Evolutionary conservation across 805 yeast genomes (phyloP), one percentile per base, ranked within the genome.

Genomic region (Maudiozyma turicensis): DNA sequence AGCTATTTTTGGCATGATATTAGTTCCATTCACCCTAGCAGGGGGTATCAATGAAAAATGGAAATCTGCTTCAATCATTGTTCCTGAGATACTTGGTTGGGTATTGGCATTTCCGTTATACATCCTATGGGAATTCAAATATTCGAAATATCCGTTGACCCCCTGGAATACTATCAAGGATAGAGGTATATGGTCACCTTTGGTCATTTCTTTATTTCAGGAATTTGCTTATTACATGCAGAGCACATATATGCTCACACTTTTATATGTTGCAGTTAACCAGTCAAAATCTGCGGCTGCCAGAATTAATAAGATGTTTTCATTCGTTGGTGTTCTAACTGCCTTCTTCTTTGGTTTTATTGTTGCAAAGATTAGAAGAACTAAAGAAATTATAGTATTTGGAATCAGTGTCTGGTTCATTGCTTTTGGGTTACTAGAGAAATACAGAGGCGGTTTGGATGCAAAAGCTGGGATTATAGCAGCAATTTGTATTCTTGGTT

Each of bases 21-120:
- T 86, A 50, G 80, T 79, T 29, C 93, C 95, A 26, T 72, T 86
- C 54, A 84, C 93, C 9, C 64, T 86, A 31, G 90, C 90, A 13
- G 90, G 87, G 53, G 89, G 89, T 52, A 60, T 67, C 34, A 43
- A 58, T 1, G 54, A 68, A 2, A 70, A 72, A 48, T 86, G 93
- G 95, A 59, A 68, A 49, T 66, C 69, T 49, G 86, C 76, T 5
- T 65, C 74, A 40, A 73, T 79, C 52, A 77, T 84, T 56, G 88
- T 72, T 1, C 86, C 86, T 3, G 68, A 82, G 46, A 82, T 80
- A 20, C 57, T 84, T 49, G 90, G 64, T 20, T 58, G 65, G 58
- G 70, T 77, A 51, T 68, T 70, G 28, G 65, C 78, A 13, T 60
- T 81, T 50, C 84, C 85, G 2, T 63, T 71, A 13, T 77, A 80